phyloP scores from a whole-genome alignment of 306 rosid species.

The Hippophae gyantsensis region DNA sequence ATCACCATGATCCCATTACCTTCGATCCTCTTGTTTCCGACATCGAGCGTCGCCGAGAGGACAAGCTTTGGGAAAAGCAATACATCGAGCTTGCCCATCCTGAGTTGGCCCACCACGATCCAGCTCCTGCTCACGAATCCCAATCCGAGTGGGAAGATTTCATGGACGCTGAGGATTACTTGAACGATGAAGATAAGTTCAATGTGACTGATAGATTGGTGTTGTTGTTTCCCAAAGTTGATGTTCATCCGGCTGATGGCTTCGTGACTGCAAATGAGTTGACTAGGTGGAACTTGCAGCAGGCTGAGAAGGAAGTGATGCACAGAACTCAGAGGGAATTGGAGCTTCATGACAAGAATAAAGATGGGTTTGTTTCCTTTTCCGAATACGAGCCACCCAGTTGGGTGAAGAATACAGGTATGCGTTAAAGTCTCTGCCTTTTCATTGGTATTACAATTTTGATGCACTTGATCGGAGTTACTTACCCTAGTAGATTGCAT shows the following conservation, averaged over 20 bases:
- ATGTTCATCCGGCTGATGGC: conserved; percentile 54
- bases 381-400: conserved; percentile 87
- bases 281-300: conserved; percentile 74
- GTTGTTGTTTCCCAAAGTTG: conserved; percentile 71
- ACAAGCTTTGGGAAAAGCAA: conserved; percentile 75
- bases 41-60: conserved; percentile 86
- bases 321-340: conserved; percentile 73
- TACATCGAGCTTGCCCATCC: conserved; percentile 47
- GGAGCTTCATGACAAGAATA: conserved; percentile 83
- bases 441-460: neutral
- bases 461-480: too few relatives aligned
- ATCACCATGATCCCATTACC: conserved; percentile 39
- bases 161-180: conserved; percentile 76
- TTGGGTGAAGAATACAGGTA: conserved; percentile 72
- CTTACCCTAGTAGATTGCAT: too few relatives aligned
- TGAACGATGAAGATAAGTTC: conserved; percentile 79
- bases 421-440: neutral
- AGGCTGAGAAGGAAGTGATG: conserved; percentile 55
- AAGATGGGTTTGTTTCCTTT: conserved; percentile 61
- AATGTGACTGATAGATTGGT: conserved; percentile 56
- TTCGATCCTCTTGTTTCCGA: conserved; percentile 88
- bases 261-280: conserved; percentile 52
- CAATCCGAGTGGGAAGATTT: conserved; percentile 92
- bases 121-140: conserved; percentile 66
- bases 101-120: conserved; percentile 22